Evolutionary conservation across 2,329 filamentous ascomycete species (phyloP).

Genomic region (Colletotrichum ledebouriae): DNA sequence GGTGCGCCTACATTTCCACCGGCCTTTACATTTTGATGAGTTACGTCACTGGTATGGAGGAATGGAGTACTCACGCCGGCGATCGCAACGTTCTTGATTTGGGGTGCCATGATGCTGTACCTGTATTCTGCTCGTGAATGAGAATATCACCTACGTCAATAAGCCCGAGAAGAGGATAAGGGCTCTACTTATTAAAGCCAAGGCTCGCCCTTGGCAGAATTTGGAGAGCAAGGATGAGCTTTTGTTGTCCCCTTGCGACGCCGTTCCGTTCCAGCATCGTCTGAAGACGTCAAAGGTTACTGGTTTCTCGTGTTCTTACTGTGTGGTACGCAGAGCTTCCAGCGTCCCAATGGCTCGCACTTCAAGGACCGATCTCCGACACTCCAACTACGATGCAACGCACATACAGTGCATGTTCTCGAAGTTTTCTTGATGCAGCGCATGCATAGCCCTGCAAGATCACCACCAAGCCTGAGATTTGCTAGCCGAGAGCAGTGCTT

Average conservation of each 20-base stretch:
- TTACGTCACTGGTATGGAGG: neutral
- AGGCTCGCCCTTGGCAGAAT: too few relatives aligned
- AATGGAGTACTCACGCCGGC: constrained; percentile 48
- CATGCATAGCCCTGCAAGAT: too few relatives aligned
- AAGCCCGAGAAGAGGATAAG: neutral
- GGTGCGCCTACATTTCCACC: constrained; percentile 52
- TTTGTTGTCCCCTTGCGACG: constrained; percentile 20
- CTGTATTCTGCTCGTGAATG: neutral
- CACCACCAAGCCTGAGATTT: too few relatives aligned
- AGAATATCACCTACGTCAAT: too few relatives aligned
- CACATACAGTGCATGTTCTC: too few relatives aligned
- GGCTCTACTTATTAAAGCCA: constrained; percentile 5
- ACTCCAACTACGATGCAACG: neutral
- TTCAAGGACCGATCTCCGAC: neutral
- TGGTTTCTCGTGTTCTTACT: neutral
- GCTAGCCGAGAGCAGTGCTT: too few relatives aligned
- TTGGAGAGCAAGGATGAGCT: too few relatives aligned
- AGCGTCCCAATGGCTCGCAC: neutral
- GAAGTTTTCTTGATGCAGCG: too few relatives aligned
- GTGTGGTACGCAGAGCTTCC: neutral
- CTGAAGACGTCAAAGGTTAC: constrained; percentile 3
- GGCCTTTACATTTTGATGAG: constrained; percentile 40
- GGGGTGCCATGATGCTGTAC: constrained; percentile 23
- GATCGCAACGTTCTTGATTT: constrained; percentile 55
- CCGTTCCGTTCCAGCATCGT: constrained; percentile 34